A percentile compares a stretch with the other conserved stretches of the same genome.
These are phyloP conservation scores for Verticillium isaacii DNA, from an alignment of 2,329 filamentous ascomycete genomes.

Conservation along the genomic window DNA sequence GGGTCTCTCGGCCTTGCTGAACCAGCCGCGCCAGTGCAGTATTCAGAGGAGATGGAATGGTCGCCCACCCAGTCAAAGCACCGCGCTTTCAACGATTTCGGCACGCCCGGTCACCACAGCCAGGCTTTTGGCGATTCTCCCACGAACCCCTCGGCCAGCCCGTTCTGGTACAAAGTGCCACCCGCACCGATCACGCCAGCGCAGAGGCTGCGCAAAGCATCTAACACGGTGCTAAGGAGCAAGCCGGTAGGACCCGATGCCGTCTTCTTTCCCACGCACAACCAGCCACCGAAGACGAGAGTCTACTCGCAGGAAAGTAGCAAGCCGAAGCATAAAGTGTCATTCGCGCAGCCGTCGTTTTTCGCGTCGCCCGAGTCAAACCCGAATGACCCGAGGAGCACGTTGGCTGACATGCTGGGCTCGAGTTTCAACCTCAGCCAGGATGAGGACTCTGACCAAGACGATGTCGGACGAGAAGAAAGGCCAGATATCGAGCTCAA, in stretches of 20 bases:
- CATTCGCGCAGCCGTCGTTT: conserved; percentile 57
- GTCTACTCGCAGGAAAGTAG: neutral
- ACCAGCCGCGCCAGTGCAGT: conserved; percentile 20
- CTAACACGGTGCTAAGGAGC: conserved; percentile 47
- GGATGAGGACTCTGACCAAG: conserved; percentile 12
- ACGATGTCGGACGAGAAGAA: neutral
- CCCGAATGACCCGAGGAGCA: conserved; percentile 34
- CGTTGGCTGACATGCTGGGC: conserved; percentile 38
- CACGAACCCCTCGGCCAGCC: conserved; percentile 36
- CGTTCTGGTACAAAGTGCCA: conserved; percentile 69
- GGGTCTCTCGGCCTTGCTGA: conserved; percentile 12
- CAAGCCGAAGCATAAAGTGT: conserved; percentile 19
- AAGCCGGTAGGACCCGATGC: conserved; percentile 39
- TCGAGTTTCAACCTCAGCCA: conserved; percentile 37
- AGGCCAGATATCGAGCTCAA: neutral
- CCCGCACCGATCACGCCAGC: conserved; percentile 64
- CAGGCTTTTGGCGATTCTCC: conserved; percentile 41
- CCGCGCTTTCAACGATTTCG: conserved; percentile 47
- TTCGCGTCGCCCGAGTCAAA: conserved; percentile 41
- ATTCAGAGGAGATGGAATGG: conserved; percentile 69
- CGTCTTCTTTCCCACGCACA: conserved; percentile 42
- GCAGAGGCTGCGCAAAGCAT: conserved; percentile 56
- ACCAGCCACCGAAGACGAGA: neutral
- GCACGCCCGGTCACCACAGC: conserved; percentile 32
- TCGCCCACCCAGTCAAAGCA: conserved; percentile 55